Evolutionary conservation across 352 stramenopile genomes (phyloP).

Genomic region (Globisporangium canariense): DNA sequence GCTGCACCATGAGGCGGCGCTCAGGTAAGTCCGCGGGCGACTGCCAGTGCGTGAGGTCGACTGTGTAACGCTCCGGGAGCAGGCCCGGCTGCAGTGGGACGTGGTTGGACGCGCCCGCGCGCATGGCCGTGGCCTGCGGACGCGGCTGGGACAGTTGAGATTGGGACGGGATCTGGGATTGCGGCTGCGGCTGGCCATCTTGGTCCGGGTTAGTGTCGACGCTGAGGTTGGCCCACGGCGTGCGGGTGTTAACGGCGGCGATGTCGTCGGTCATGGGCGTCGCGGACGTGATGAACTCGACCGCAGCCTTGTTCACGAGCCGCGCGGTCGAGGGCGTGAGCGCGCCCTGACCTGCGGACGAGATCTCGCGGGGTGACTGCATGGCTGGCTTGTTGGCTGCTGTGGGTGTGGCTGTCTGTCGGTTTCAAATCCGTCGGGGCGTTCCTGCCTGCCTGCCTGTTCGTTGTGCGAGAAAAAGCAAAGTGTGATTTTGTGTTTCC

Average conservation of each 20-base stretch:
- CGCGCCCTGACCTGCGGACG: slow-evolving; percentile 58
- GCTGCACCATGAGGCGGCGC: slow-evolving; percentile 79
- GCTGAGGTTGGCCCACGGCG: slow-evolving; percentile 72
- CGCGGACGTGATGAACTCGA: slow-evolving; percentile 20
- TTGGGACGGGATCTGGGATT: slow-evolving; percentile 3
- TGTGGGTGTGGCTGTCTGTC: background rate
- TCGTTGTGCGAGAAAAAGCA: slow-evolving; percentile 1
- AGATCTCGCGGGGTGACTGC: slow-evolving; percentile 63
- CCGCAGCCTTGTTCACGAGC: slow-evolving; percentile 45
- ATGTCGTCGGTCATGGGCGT: slow-evolving; percentile 11
- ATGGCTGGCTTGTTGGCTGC: background rate
- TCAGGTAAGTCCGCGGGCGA: slow-evolving; percentile 77
- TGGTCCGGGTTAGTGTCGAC: slow-evolving; percentile 42
- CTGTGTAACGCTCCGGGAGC: slow-evolving; percentile 73
- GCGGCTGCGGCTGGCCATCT: slow-evolving; percentile 17
- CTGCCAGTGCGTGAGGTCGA: slow-evolving; percentile 80
- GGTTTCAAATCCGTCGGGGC: slow-evolving; percentile 1
- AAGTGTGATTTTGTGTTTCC: slow-evolving; percentile 3
- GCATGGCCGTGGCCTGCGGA: slow-evolving; percentile 33
- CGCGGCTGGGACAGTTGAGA: slow-evolving; percentile 15
- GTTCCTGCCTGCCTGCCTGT: background rate
- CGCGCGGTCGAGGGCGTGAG: slow-evolving; percentile 61
- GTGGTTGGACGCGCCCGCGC: slow-evolving; percentile 46
- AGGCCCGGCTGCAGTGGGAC: slow-evolving; percentile 44
- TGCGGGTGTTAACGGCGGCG: slow-evolving; percentile 25